Percentiles rank a stretch among this genome's conserved stretches.
These are phyloP conservation scores for Mucor circinelloides DNA, from an alignment of 371 early-diverging fungal genomes.

Conservation along the genomic window DNA sequence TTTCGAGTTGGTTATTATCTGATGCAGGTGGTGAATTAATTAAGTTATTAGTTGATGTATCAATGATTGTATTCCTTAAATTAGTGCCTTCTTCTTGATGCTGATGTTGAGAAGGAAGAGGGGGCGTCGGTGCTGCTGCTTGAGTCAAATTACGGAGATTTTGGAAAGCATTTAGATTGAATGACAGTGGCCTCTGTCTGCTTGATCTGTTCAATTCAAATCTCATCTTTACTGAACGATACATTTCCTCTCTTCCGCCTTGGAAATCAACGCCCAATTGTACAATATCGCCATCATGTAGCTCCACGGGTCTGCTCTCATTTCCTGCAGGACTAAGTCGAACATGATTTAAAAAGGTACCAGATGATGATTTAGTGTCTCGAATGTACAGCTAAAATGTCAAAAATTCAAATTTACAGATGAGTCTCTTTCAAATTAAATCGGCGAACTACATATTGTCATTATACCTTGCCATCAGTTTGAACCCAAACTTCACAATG, in stretches of 20 bases:
- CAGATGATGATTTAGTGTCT: slow-evolving; percentile 94
- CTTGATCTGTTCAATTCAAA: slow-evolving; percentile 73
- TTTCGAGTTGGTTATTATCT: not conserved
- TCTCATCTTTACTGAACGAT: slow-evolving; percentile 80
- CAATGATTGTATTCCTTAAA: not conserved
- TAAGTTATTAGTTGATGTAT: not conserved
- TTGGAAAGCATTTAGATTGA: slow-evolving; percentile 30
- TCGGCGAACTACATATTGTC: not conserved
- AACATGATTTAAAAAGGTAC: slow-evolving; percentile 94
- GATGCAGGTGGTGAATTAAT: not conserved
- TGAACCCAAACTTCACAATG: slow-evolving; percentile 94
- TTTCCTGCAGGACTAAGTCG: slow-evolving; percentile 87
- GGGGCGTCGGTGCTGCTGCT: not conserved
- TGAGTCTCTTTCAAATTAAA: not conserved
- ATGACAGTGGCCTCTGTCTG: slow-evolving; percentile 19
- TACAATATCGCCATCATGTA: slow-evolving; percentile 90
- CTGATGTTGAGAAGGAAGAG: slow-evolving; percentile 4
- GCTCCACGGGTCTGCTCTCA: slow-evolving; percentile 79
- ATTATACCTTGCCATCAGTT: slow-evolving; percentile 69
- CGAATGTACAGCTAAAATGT: slow-evolving; percentile 13
- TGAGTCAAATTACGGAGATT: slow-evolving; percentile 28
- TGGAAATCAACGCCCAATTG: slow-evolving; percentile 97
- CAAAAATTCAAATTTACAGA: not conserved
- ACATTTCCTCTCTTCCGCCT: slow-evolving; percentile 77
- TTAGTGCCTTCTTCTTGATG: not conserved